phyloP scores from a whole-genome alignment of 2,329 filamentous ascomycete genomes.

The Neofusicoccum laricinum region DNA sequence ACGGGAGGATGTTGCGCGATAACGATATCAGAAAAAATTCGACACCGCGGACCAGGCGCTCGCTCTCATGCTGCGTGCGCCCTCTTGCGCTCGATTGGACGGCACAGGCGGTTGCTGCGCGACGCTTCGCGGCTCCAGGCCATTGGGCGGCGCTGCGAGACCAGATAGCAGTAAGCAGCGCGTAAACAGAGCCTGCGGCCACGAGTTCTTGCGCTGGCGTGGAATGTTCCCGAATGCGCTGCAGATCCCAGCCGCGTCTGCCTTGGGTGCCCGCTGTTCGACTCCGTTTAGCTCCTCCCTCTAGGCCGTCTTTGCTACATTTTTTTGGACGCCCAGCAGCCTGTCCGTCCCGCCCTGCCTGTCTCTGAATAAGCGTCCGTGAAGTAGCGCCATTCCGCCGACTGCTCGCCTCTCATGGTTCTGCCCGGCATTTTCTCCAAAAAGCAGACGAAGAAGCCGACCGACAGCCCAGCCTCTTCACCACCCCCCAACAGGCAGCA shows the following conservation, averaged over 20 bases:
- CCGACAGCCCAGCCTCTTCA: conserved; percentile 23
- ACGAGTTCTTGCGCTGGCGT: conserved; percentile 1
- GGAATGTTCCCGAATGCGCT: conserved; percentile 9
- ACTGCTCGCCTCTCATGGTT: conserved; percentile 14
- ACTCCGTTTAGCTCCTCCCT: conserved; percentile 8
- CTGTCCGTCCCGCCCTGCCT: not conserved
- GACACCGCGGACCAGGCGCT: not conserved
- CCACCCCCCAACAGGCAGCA: conserved; percentile 18
- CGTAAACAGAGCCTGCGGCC: conserved; percentile 2
- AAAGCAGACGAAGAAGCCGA: conserved; percentile 34
- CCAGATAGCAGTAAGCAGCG: not conserved
- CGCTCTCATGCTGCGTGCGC: not conserved
- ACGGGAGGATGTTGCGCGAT: not conserved
- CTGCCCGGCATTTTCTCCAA: conserved; percentile 26
- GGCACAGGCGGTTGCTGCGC: not conserved
- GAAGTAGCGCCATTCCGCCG: conserved; percentile 12
- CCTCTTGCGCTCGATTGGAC: too few relatives aligned
- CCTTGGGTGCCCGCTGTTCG: conserved; percentile 13
- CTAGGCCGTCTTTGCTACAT: conserved; percentile 12
- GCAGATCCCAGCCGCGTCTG: conserved; percentile 4
- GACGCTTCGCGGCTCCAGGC: not conserved
- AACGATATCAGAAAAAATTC: not conserved
- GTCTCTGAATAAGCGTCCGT: conserved; percentile 17
- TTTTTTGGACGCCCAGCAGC: conserved; percentile 9
- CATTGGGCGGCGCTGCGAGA: not conserved